A percentile compares a stretch with the other conserved stretches of the same genome.
These are phyloP conservation scores for Linderniella brevidens DNA, from an alignment of 257 asterid species.

Conservation along the genomic window DNA sequence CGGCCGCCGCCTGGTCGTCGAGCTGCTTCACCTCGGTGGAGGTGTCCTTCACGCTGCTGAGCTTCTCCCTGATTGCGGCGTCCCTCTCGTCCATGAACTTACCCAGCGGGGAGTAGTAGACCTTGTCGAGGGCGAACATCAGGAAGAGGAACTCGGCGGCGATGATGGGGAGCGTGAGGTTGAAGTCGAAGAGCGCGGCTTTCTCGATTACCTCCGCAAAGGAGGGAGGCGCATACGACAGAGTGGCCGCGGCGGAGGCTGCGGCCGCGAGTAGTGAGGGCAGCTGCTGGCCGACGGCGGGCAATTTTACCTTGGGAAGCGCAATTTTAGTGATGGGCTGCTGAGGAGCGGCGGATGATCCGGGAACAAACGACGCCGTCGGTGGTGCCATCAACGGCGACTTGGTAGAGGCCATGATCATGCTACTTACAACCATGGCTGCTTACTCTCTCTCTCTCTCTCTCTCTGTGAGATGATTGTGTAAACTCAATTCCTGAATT, in stretches of 20 bases:
- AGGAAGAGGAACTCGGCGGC: slow-evolving; percentile 58
- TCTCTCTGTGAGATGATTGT: no score
- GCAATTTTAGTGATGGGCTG: no score
- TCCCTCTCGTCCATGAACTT: slow-evolving; percentile 89
- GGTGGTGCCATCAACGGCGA: no score
- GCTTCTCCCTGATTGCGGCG: slow-evolving; percentile 55
- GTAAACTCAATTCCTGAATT: no score
- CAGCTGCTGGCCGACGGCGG: slow-evolving; percentile 25
- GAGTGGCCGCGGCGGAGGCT: slow-evolving; percentile 34
- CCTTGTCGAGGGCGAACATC: slow-evolving; percentile 81
- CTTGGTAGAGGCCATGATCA: no score
- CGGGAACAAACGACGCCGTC: no score
- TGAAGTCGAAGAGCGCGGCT: slow-evolving; percentile 76
- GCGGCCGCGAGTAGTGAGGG: slow-evolving; percentile 34
- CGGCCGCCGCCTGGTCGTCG: slow-evolving; percentile 63
- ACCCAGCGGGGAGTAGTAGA: slow-evolving; percentile 71
- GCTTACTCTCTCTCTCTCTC: no score
- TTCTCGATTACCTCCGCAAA: slow-evolving; percentile 64
- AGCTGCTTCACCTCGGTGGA: slow-evolving; percentile 74
- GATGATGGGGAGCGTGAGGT: slow-evolving; percentile 76
- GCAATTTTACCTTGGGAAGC: slow-evolving; percentile 9
- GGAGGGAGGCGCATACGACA: slow-evolving; percentile 61
- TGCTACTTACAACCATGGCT: no score
- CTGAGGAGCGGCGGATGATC: no score
- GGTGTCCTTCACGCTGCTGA: slow-evolving; percentile 76